Conservation (phyloP, 2,329 filamentous ascomycete genomes). For the Aquanectria penicillioides region DNA sequence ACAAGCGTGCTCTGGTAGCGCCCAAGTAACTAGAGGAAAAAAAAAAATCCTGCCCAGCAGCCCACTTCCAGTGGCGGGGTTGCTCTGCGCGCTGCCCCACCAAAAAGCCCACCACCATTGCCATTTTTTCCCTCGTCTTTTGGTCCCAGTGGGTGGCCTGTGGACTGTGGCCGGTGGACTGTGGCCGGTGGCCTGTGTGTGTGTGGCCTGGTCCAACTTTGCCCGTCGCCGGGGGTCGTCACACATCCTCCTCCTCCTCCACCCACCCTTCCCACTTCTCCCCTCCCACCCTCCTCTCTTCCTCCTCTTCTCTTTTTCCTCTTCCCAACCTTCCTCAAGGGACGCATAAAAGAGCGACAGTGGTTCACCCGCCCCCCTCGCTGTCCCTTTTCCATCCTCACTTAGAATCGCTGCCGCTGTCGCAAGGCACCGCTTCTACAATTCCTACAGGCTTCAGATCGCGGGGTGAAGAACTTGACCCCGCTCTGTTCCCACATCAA, state of each 20-base stretch:
- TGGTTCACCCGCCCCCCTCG: conserved; percentile 44
- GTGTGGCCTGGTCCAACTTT: conserved; percentile 29
- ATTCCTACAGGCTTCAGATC: conserved; percentile 44
- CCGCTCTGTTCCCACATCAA: conserved; percentile 54
- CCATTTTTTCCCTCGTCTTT: conserved; percentile 38
- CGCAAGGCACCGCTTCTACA: conserved; percentile 42
- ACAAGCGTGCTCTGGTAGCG: not conserved
- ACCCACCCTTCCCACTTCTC: conserved; percentile 39
- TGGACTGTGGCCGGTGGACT: conserved; percentile 2
- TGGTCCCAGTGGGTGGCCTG: conserved; percentile 7
- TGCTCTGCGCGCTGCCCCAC: conserved; percentile 17
- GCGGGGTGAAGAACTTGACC: conserved; percentile 56
- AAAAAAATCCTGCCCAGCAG: conserved; percentile 10
- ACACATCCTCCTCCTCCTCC: conserved; percentile 41
- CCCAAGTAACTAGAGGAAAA: not conserved
- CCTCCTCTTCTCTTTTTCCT: conserved; percentile 34
- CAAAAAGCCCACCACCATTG: conserved; percentile 27
- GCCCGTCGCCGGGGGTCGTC: conserved; percentile 27
- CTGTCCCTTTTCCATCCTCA: conserved; percentile 52
- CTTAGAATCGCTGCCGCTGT: conserved; percentile 43
- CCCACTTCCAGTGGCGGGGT: conserved; percentile 18
- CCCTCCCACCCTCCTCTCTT: conserved; percentile 37
- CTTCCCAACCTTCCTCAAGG: conserved; percentile 41
- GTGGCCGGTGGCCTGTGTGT: conserved; percentile 15
- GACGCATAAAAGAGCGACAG: conserved; percentile 54